phyloP scores from a whole-genome alignment of 257 asterid species.

The Solanum peruvianum region DNA sequence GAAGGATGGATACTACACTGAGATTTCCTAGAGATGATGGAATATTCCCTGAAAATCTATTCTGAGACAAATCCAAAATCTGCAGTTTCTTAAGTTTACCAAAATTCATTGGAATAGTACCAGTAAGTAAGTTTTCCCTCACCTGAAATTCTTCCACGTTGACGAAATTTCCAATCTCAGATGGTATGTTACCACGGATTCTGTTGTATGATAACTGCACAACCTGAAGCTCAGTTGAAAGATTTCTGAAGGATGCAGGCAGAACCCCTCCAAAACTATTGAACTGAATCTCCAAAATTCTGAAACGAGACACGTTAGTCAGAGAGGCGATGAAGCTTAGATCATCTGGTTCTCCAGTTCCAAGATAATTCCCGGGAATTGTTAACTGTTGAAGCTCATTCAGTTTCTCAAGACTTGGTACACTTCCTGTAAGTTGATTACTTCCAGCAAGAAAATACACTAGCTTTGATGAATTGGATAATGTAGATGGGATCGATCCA shows the following conservation, averaged over 20 bases:
- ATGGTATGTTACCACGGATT: conserved; percentile 4
- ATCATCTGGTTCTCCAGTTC: background rate
- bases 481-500: conserved; percentile 8
- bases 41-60: conserved; percentile 6
- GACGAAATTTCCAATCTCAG: conserved; percentile 7
- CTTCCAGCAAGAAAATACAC: background rate
- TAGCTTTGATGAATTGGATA: conserved; percentile 5
- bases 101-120: conserved; percentile 2
- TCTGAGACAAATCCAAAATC: background rate
- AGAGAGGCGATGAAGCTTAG: conserved; percentile 8
- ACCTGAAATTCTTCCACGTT: conserved; percentile 1
- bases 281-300: background rate
- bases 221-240: conserved; percentile 1
- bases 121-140: conserved; percentile 6
- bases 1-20: background rate
- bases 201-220: background rate
- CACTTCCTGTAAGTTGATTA: conserved; percentile 6
- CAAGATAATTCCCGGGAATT: conserved; percentile 1
- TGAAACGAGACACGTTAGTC: background rate
- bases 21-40: conserved; percentile 12
- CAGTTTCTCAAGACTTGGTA: conserved; percentile 9
- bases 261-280: conserved; percentile 6
- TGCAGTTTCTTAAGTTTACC: conserved; percentile 3
- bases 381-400: background rate
- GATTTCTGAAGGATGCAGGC: conserved; percentile 4